Percentiles rank a stretch among this genome's conserved stretches.
Evolutionary conservation across 164 flowering plant species (phyloP).

Genomic region (Berberis vulgaris): DNA sequence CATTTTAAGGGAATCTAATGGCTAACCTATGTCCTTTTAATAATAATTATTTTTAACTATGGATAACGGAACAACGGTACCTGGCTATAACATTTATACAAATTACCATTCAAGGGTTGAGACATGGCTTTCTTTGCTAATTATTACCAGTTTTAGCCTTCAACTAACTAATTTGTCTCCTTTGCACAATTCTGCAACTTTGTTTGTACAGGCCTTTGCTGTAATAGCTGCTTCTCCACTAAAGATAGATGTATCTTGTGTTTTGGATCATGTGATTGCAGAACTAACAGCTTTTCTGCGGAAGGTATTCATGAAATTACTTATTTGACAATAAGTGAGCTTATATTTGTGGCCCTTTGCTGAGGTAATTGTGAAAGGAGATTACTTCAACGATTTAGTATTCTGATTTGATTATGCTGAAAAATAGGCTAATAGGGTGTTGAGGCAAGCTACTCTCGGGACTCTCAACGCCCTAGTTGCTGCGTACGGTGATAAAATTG

Average conservation of each 20-base stretch:
- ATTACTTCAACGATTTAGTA: background rate
- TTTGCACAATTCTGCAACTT: background rate
- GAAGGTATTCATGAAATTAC: constrained; percentile 41
- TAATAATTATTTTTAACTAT: no score
- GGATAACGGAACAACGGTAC: no score
- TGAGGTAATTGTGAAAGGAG: no score
- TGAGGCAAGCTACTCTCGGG: constrained; percentile 93
- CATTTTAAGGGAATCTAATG: no score
- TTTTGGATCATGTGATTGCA: constrained; percentile 72
- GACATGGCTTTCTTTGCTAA: background rate
- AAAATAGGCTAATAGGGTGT: constrained; percentile 77
- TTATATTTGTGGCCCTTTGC: no score
- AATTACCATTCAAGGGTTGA: background rate
- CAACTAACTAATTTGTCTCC: background rate
- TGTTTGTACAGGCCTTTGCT: constrained; percentile 68
- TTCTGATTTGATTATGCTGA: constrained; percentile 8
- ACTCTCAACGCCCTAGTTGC: constrained; percentile 83
- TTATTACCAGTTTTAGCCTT: no score
- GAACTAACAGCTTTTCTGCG: constrained; percentile 90
- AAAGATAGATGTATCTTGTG: constrained; percentile 73
- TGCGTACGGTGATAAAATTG: constrained; percentile 93
- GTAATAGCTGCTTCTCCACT: constrained; percentile 89
- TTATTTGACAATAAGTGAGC: background rate
- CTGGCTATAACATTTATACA: no score
- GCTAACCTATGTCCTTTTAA: no score